phyloP scores from a whole-genome alignment of 306 rosid species.

The Ceratonia siliqua region DNA sequence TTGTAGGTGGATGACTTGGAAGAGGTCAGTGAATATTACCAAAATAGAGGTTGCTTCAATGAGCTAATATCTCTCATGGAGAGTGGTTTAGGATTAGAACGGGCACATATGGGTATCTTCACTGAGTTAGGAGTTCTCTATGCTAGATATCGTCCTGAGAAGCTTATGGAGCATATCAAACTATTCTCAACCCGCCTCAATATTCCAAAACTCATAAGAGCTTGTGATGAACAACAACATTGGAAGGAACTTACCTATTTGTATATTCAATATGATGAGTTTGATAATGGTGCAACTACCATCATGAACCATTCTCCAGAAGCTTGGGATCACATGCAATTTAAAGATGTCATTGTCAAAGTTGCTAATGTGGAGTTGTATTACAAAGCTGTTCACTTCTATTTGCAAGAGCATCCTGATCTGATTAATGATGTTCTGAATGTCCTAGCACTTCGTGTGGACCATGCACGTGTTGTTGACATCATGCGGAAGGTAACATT shows the following conservation, averaged over 20 bases:
- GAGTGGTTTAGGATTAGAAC: constrained; percentile 97
- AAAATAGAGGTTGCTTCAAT: constrained; percentile 97
- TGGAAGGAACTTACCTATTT: constrained; percentile 97
- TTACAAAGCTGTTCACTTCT: constrained; percentile 97
- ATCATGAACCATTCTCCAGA: constrained; percentile 99
- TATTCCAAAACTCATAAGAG: constrained; percentile 96
- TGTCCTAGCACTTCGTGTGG: constrained; percentile 97
- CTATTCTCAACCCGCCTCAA: constrained; percentile 90
- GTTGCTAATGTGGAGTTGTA: constrained; percentile 96
- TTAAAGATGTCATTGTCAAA: constrained; percentile 89
- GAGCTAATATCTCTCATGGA: constrained; percentile 98
- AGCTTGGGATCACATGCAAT: constrained; percentile 99
- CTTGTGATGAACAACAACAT: constrained; percentile 99
- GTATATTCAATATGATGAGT: constrained; percentile 97
- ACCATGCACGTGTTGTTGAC: constrained; percentile 98
- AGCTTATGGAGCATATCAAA: constrained; percentile 99
- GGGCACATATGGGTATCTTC: constrained; percentile 99
- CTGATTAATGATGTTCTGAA: constrained; percentile 95
- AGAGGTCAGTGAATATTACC: constrained; percentile 98
- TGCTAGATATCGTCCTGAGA: constrained; percentile 99
- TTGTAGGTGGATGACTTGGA: constrained; percentile 97
- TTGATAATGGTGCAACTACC: constrained; percentile 97
- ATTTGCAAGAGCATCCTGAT: constrained; percentile 98
- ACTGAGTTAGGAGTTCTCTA: constrained; percentile 96
- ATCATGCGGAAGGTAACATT: constrained; percentile 88